Conservation (phyloP, 2,329 filamentous ascomycete species). For the Trichoderma oligosporum region DNA sequence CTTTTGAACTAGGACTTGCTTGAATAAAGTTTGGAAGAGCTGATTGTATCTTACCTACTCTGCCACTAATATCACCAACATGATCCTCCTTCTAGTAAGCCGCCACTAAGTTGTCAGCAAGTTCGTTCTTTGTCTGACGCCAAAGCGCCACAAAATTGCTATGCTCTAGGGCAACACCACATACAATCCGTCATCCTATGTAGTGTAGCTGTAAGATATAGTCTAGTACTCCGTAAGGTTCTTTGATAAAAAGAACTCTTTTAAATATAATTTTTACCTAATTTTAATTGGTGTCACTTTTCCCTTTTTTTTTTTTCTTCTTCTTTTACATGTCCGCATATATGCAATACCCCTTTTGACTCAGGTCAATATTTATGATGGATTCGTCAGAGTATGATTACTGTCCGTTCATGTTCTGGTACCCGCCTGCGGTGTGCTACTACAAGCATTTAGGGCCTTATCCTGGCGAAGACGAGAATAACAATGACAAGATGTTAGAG, state of each 20-base stretch:
- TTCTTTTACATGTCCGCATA: background rate
- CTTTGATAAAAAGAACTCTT: no score
- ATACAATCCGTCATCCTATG: no score
- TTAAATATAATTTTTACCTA: no score
- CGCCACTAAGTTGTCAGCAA: no score
- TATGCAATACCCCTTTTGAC: background rate
- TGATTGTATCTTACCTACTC: background rate
- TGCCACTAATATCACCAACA: background rate
- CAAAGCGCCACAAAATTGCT: constrained; percentile 9
- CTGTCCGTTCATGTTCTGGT: constrained; percentile 17
- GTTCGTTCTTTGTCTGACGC: no score
- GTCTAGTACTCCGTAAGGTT: no score
- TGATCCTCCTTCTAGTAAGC: constrained; percentile 6
- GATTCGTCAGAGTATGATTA: constrained; percentile 10
- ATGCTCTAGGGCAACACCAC: no score
- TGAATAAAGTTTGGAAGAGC: background rate
- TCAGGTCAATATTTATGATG: constrained; percentile 12
- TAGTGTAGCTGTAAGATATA: no score
- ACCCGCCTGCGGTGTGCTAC: constrained; percentile 16
- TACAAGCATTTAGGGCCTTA: constrained; percentile 5
- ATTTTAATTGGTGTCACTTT: no score
- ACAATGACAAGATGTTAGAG: background rate
- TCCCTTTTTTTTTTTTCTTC: no score
- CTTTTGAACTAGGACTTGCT: background rate
- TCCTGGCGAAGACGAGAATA: background rate